Evolutionary conservation across 2,329 filamentous ascomycete species (phyloP), one percentile per base, ranked within the genome.

Genomic region (Colletotrichum spinosum): DNA sequence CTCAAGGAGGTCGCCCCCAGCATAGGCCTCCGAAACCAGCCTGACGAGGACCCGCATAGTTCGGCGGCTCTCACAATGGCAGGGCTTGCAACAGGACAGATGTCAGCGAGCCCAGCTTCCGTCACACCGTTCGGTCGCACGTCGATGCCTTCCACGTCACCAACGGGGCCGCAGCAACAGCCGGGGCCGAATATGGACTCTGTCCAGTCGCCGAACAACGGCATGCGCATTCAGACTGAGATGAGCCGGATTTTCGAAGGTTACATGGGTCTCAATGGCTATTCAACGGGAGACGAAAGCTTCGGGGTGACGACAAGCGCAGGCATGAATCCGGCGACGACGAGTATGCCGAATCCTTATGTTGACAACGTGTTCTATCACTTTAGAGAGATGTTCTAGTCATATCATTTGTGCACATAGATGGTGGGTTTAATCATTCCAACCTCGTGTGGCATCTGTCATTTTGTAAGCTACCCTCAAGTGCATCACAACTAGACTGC

Each of bases 1-100:
- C 83, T 94, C 42, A 92, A 92, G 70, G 88, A 92, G 65, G 88
- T 92, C 7, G 91, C 89, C 0, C 90, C 90, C 1, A 86, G 88
- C 17, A 84, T 94, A 1, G 91, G 91, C 0, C 81, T 91, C 17
- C 77, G 80, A n/a, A 80, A 78, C 54, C 76, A 78, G 55, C 70
- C 74, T 1, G 76, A 79, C 34, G 79, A 84, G 8, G 84, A 87
- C 65, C 78, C 84, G 0, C 84, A 86, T 67, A 83, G 81, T 10
- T 81, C 77, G 9, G 84, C 84, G 1, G 84, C 84, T 0, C 70
- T 86, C n/a, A 81, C 82, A 1, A 87, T 87, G 84, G 83, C 85
- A 52, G 85, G 83, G 1, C 75, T 87, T 6, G 84, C 85, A 4
- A 77, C 78, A 15, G 77, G 79, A 0, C 77, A 79, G 45, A 68